Conservation (phyloP, 1,284 basidiomycete species). For the Trichosporon ovoides region DNA sequence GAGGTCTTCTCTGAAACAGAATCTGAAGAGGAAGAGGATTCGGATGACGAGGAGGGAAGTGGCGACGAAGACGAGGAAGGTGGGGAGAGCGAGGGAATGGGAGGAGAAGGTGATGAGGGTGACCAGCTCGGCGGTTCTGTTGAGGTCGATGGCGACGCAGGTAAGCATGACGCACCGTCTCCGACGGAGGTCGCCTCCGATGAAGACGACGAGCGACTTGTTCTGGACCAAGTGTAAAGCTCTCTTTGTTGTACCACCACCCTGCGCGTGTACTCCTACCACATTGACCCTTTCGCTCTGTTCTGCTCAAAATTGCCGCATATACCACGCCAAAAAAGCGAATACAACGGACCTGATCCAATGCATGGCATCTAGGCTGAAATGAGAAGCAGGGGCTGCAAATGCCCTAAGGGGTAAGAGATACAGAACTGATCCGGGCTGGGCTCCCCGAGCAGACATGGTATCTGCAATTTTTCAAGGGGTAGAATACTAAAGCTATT, state of each 20-base stretch:
- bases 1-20: slow-evolving; percentile 22
- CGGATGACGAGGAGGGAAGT: slow-evolving; percentile 19
- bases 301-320: slow-evolving; percentile 1
- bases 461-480: background rate
- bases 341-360: background rate
- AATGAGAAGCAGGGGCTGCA: background rate
- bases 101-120: slow-evolving; percentile 9
- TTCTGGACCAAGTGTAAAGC: slow-evolving; percentile 14
- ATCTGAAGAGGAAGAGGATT: slow-evolving; percentile 22
- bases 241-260: background rate
- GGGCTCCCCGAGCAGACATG: background rate
- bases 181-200: slow-evolving; percentile 12
- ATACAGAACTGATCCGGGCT: background rate
- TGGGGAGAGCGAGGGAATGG: slow-evolving; percentile 10
- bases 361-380: slow-evolving; percentile 1
- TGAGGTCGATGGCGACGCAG: slow-evolving; percentile 16
- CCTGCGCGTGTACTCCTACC: background rate
- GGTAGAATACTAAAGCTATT: background rate
- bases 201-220: slow-evolving; percentile 19
- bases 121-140: slow-evolving; percentile 13
- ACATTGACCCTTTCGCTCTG: background rate
- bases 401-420: background rate
- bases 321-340: background rate
- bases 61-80: slow-evolving; percentile 15
- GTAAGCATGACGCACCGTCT: slow-evolving; percentile 10